A percentile compares a stretch with the other conserved stretches of the same genome.
Evolutionary conservation across 2,329 filamentous ascomycete genomes (phyloP).

Genomic region (Whalleya microplaca): DNA sequence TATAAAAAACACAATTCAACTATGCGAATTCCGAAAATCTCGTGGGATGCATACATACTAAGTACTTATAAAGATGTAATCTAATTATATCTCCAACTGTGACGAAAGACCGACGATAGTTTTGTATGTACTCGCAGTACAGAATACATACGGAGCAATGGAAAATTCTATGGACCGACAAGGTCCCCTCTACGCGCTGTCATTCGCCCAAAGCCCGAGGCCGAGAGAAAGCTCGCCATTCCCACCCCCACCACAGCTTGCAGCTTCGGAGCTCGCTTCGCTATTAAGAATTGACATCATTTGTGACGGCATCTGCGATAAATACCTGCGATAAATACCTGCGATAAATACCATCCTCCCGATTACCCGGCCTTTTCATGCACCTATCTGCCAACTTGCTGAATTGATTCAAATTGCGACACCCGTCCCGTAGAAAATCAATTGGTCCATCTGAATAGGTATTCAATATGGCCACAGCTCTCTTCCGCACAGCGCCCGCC

Average conservation of each 20-base stretch:
- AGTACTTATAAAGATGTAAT: no score
- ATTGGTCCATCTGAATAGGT: no score
- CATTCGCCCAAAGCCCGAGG: background rate
- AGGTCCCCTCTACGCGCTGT: background rate
- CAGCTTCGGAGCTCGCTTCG: background rate
- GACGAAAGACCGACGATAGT: slow-evolving; percentile 8
- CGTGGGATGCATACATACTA: no score
- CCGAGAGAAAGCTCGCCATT: background rate
- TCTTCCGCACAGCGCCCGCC: slow-evolving; percentile 72
- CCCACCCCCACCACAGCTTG: background rate
- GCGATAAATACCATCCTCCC: slow-evolving; percentile 1
- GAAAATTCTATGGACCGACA: background rate
- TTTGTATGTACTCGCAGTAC: background rate
- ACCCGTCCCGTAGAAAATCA: background rate
- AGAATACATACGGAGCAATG: background rate
- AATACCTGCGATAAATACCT: slow-evolving; percentile 1
- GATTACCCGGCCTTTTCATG: background rate
- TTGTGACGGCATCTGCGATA: slow-evolving; percentile 4
- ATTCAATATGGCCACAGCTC: slow-evolving; percentile 75
- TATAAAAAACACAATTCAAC: no score
- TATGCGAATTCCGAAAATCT: no score
- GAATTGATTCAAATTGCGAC: background rate
- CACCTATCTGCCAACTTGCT: background rate
- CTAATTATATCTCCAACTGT: no score
- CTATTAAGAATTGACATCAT: slow-evolving; percentile 25